Evolutionary conservation across 148 eudicot genomes (phyloP), one percentile per base, ranked within the genome.

Genomic region (Nepenthes mirabilis): DNA sequence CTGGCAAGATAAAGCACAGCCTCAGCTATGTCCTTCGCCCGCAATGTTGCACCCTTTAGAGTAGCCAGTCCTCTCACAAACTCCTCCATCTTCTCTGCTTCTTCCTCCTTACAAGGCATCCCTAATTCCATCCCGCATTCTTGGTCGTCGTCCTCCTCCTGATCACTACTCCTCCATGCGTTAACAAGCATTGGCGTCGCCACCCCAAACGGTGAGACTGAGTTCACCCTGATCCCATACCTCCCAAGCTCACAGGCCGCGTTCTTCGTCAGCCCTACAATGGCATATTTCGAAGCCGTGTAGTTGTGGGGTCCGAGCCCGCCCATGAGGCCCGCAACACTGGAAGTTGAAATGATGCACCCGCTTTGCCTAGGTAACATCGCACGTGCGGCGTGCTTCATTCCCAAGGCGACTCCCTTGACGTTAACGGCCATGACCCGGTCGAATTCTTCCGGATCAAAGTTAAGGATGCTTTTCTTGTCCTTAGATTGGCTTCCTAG

Each of bases 211-310:
- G 81, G 80, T 2, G 81, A 77, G 9, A 77, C 66, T 34, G 74
- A 77, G 45, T 77, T 77, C 11, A 77, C 77, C 64, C 81, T 63
- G 36, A 77, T 63, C 64, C 81, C 81, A 57, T 62, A 63, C 33
- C 43, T 58, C 9, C 77, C 81, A 2, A 77, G 50, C 67, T 77
- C 81, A 2, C 60, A 57, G 12, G 77, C 68, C 52, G 65, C 72
- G 40, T 77, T 77, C 61, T 73, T 73, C 0, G 77, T 77, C 1
- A 77, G 69, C 55, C 81, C 77, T 14, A 77, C 67, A 33, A 73
- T 69, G 34, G 77, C 81, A 34, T 77, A 77, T 14, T 77, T 77
- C 9, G 81, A 77, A 43, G 81, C 69, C 37, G 77, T 77, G 66
- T 77, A 77, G 2, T 69, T 37, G 55, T 73, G 72, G 6, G 74